Evolutionary conservation across 2,329 filamentous ascomycete genomes (phyloP), one percentile per base, ranked within the genome.

Genomic region (Ophiocordyceps robertsii): DNA sequence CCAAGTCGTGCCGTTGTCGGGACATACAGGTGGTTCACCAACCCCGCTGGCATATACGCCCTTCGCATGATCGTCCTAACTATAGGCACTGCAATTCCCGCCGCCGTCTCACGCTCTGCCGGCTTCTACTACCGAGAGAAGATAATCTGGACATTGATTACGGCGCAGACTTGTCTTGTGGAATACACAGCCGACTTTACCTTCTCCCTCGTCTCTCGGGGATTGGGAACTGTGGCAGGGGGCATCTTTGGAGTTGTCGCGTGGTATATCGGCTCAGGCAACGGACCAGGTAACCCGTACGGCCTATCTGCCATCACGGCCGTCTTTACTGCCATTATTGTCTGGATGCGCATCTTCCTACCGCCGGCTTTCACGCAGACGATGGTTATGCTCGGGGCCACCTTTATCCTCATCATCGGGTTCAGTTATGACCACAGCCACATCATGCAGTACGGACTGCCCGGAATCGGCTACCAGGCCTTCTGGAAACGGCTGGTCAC

Each of bases 71-170:
- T 72, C 0, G 47, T 64, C 7, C 64, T 69, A 0, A 71, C 69
- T 0, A 53, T 73, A 11, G 68, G 63, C 0, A 53, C 62, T 0
- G 52, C 56, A 0, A 63, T 73, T 5, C 65, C 69, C 0, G 60
- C 64, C 0, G 57, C 59, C 0, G 55, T 73, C 4, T 64, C 66
- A 0, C 50, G 53, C 24, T 61, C 60, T 1, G 63, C 69, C 0
- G 68, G 66, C 1, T 73, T 74, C 49, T 72, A 64, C 47, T 73
- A 70, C 40, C 61, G 68, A 3, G 63, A 73, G 43, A 72, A 70
- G 49, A 69, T 70, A 0, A 55, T 74, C 0, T 74, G 70, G 70
- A 67, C 58, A 0, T 52, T 73, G 9, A 71, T 74, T 36, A 73
- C 68, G 53, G 69, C 62, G 0, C 70, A 73, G 47, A 68, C 66